Evolutionary conservation across 495 filamentous ascomycete genomes (phyloP).

Genomic region (Thozetella sp.): DNA sequence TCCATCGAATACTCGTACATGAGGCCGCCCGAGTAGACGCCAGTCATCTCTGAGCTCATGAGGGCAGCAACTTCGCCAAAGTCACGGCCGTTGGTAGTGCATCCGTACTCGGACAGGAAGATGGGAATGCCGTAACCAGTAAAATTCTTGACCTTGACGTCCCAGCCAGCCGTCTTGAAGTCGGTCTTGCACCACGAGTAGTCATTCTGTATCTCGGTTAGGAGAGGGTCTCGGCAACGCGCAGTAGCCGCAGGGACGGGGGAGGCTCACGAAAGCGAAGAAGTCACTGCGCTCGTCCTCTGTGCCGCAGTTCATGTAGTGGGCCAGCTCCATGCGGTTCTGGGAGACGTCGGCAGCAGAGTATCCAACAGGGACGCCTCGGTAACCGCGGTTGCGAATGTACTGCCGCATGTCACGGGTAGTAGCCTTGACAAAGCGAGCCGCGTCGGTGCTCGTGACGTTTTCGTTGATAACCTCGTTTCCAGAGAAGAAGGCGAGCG

Average conservation of each 20-base stretch:
- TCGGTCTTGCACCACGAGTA: slow-evolving; percentile 96
- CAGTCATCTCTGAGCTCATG: slow-evolving; percentile 83
- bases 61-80: slow-evolving; percentile 81
- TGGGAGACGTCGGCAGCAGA: slow-evolving; percentile 84
- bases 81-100: slow-evolving; percentile 74
- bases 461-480: slow-evolving; percentile 95
- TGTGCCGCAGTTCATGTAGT: slow-evolving; percentile 93
- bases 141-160: slow-evolving; percentile 90
- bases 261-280: slow-evolving; percentile 73
- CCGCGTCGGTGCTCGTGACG: slow-evolving; percentile 65
- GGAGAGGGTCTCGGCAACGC: not conserved
- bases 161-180: slow-evolving; percentile 79
- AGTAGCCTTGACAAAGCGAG: slow-evolving; percentile 90
- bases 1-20: slow-evolving; percentile 95
- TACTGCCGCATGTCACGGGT: slow-evolving; percentile 92
- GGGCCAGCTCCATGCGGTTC: slow-evolving; percentile 86
- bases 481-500: slow-evolving; percentile 92
- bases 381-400: slow-evolving; percentile 72
- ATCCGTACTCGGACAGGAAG: slow-evolving; percentile 96
- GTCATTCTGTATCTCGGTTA: slow-evolving; percentile 62
- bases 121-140: slow-evolving; percentile 88
- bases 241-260: not conserved
- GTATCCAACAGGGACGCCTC: slow-evolving; percentile 88
- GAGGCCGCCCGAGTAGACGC: slow-evolving; percentile 92
- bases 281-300: slow-evolving; percentile 89